These are phyloP conservation scores for Trichoderma hamatum DNA, from an alignment of 2,329 filamentous ascomycete species.

Conservation along the genomic window DNA sequence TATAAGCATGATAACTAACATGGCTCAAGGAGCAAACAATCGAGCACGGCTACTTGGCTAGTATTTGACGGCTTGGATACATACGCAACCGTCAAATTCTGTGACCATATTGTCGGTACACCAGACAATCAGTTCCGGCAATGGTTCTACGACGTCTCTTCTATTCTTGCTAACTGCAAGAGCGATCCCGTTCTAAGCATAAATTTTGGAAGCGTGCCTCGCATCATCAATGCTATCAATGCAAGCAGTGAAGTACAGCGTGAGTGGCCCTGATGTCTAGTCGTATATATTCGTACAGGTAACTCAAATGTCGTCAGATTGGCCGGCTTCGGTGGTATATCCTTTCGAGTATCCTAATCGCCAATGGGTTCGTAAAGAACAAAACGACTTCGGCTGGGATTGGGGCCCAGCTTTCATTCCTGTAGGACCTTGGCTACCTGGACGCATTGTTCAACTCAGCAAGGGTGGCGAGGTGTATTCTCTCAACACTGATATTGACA, in stretches of 20 bases:
- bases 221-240: slow-evolving; percentile 28
- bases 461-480: slow-evolving; percentile 36
- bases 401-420: slow-evolving; percentile 65
- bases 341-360: slow-evolving; percentile 31
- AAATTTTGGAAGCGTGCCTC: slow-evolving; percentile 32
- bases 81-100: slow-evolving; percentile 59
- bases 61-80: slow-evolving; percentile 66
- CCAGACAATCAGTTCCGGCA: slow-evolving; percentile 67
- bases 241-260: slow-evolving; percentile 19
- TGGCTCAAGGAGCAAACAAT: slow-evolving; percentile 33
- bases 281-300: background rate
- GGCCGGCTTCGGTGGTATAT: slow-evolving; percentile 22
- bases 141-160: slow-evolving; percentile 60
- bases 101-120: slow-evolving; percentile 55
- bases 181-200: slow-evolving; percentile 28
- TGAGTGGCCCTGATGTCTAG: background rate
- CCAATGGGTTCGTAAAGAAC: slow-evolving; percentile 57
- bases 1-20: slow-evolving; percentile 10
- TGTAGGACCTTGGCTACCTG: slow-evolving; percentile 64
- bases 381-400: slow-evolving; percentile 68
- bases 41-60: slow-evolving; percentile 50
- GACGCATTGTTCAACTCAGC: slow-evolving; percentile 57
- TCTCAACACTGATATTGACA: slow-evolving; percentile 54
- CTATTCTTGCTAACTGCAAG: slow-evolving; percentile 39
- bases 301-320: background rate